These are phyloP conservation scores for Flaveria linearis DNA, from an alignment of 129 eudicot genomes.

Conservation along the genomic window DNA sequence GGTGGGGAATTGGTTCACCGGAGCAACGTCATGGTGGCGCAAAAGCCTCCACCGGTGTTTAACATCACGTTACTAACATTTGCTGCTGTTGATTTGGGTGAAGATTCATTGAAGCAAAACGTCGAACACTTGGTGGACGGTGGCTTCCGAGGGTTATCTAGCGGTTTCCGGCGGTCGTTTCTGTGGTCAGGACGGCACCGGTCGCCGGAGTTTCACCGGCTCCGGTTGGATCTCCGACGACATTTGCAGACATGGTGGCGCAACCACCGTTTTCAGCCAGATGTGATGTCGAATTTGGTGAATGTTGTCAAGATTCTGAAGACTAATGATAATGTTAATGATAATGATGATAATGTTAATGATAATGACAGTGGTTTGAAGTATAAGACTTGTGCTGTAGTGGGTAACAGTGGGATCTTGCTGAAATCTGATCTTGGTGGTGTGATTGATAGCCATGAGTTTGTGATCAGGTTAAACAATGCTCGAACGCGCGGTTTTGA, in stretches of 20 bases:
- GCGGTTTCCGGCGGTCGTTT: constrained; percentile 59
- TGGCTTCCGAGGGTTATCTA: constrained; percentile 39
- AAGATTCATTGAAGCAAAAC: constrained; percentile 52
- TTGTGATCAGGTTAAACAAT: constrained; percentile 79
- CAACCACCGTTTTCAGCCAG: constrained; percentile 48
- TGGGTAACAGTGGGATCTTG: constrained; percentile 95
- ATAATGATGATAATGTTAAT: constrained; percentile 30
- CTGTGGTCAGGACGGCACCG: constrained; percentile 56
- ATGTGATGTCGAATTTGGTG: constrained; percentile 62
- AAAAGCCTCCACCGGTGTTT: constrained; percentile 38
- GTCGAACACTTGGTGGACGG: constrained; percentile 73
- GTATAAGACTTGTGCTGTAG: constrained; percentile 81
- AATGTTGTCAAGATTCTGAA: constrained; percentile 27
- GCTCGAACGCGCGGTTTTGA: constrained; percentile 59
- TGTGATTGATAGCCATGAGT: constrained; percentile 71
- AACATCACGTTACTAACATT: constrained; percentile 63
- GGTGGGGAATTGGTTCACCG: neutral
- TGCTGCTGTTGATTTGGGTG: constrained; percentile 64
- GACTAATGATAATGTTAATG: constrained; percentile 17
- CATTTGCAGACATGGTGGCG: constrained; percentile 68
- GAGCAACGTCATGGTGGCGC: constrained; percentile 2
- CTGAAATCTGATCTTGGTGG: constrained; percentile 56
- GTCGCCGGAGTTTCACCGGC: constrained; percentile 66
- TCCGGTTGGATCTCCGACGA: constrained; percentile 63
- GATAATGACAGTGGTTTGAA: constrained; percentile 32